These are phyloP conservation scores for Mucor racemosus DNA, from an alignment of 371 early-diverging fungal genomes.

Conservation along the genomic window DNA sequence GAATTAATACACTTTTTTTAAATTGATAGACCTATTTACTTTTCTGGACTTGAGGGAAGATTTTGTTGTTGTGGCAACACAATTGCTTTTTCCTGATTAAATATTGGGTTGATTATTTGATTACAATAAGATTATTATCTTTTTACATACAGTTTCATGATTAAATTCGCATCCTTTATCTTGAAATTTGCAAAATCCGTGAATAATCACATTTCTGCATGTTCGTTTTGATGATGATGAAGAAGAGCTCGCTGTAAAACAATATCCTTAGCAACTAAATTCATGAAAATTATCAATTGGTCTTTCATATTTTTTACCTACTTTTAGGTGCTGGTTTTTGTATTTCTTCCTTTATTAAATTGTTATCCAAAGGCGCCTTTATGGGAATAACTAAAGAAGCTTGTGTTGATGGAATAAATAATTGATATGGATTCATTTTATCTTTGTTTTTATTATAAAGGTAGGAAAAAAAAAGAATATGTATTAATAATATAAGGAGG, in stretches of 20 bases:
- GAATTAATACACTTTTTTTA: not conserved
- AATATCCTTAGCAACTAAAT: not conserved
- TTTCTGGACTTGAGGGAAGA: not conserved
- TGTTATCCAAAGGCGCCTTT: not conserved
- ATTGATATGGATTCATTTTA: not conserved
- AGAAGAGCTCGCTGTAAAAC: not conserved
- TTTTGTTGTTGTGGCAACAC: constrained; percentile 15
- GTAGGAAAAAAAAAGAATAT: not conserved
- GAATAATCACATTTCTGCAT: constrained; percentile 84
- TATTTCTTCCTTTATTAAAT: not conserved
- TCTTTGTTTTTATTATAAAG: not conserved
- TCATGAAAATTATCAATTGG: not conserved
- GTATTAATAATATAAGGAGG: not conserved
- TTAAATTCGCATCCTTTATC: constrained; percentile 87
- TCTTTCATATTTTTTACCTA: not conserved
- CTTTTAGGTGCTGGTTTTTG: constrained; percentile 2
- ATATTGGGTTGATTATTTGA: not conserved
- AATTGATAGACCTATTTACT: not conserved
- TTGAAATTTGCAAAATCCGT: constrained; percentile 87
- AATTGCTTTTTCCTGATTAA: constrained; percentile 17
- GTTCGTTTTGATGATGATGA: constrained; percentile 44
- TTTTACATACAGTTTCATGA: constrained; percentile 67
- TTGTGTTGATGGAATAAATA: not conserved
- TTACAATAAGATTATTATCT: not conserved
- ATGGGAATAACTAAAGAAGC: not conserved